These are phyloP conservation scores for Syzygium grande DNA, from an alignment of 345 rosid species.

Conservation along the genomic window DNA sequence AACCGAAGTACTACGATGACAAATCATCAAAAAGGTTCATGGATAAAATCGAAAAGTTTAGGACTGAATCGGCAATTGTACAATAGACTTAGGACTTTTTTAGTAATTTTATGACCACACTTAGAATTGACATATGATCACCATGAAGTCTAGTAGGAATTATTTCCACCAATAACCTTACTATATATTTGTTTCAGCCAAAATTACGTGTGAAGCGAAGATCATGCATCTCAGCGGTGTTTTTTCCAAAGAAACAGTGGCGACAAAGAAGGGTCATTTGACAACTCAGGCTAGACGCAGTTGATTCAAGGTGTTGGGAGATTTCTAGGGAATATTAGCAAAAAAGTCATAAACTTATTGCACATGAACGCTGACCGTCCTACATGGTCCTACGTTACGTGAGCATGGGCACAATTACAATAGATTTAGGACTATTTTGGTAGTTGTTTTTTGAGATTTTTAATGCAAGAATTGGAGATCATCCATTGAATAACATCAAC, in stretches of 20 bases:
- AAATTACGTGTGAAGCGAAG: not conserved
- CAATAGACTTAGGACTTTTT: rapidly evolving
- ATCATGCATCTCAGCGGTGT: not conserved
- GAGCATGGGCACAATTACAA: too few species aligned
- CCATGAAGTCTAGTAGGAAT: not conserved
- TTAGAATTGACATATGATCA: not conserved
- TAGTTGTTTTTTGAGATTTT: too few species aligned
- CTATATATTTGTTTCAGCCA: not conserved
- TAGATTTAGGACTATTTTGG: too few species aligned
- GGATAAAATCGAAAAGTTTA: not conserved
- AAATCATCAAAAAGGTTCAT: not conserved
- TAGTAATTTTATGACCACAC: not conserved
- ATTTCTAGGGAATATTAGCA: not conserved
- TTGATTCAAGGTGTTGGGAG: not conserved
- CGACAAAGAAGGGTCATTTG: not conserved
- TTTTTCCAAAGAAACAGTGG: not conserved
- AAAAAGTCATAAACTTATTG: too few species aligned
- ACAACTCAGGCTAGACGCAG: rapidly evolving
- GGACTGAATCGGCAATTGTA: rapidly evolving
- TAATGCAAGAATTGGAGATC: not conserved
- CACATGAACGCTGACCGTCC: too few species aligned
- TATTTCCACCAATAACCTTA: not conserved
- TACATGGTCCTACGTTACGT: too few species aligned
- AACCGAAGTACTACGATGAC: rapidly evolving
- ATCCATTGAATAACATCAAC: not conserved